These are phyloP conservation scores for Fusarium sp. DNA, from an alignment of 2,329 filamentous ascomycete genomes.

Conservation along the genomic window DNA sequence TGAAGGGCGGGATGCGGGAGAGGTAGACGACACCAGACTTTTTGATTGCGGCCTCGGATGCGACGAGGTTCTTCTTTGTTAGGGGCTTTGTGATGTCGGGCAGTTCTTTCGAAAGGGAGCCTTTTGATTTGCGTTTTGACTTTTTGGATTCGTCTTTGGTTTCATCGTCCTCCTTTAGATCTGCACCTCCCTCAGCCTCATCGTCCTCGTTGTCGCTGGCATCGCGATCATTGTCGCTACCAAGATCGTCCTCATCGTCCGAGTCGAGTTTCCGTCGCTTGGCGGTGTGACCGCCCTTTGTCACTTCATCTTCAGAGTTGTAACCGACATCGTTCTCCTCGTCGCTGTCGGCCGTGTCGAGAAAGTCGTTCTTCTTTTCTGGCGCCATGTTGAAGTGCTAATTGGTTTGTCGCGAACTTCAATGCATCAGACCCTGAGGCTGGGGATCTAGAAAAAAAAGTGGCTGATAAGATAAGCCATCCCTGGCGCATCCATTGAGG, in stretches of 20 bases:
- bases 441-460: slow-evolving; percentile 39
- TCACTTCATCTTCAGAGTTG: slow-evolving; percentile 76
- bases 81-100: slow-evolving; percentile 66
- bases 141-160: slow-evolving; percentile 32
- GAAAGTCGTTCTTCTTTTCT: slow-evolving; percentile 78
- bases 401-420: slow-evolving; percentile 10
- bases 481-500: neutral
- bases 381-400: slow-evolving; percentile 64
- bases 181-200: slow-evolving; percentile 43
- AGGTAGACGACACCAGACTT: slow-evolving; percentile 87
- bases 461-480: slow-evolving; percentile 41
- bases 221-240: slow-evolving; percentile 52
- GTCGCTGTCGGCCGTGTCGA: slow-evolving; percentile 70
- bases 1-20: slow-evolving; percentile 86
- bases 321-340: slow-evolving; percentile 70
- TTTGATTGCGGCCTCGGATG: slow-evolving; percentile 72
- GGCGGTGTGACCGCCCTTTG: slow-evolving; percentile 69
- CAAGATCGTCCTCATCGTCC: slow-evolving; percentile 49
- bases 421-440: slow-evolving; percentile 12
- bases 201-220: slow-evolving; percentile 51
- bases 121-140: slow-evolving; percentile 40
- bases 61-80: slow-evolving; percentile 75
- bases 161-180: slow-evolving; percentile 35
- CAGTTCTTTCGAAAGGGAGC: slow-evolving; percentile 50
- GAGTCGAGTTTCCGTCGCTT: slow-evolving; percentile 73